Base-by-base conservation (phyloP, 768 basidiomycete species). In the Boletus speciosus region DNA sequence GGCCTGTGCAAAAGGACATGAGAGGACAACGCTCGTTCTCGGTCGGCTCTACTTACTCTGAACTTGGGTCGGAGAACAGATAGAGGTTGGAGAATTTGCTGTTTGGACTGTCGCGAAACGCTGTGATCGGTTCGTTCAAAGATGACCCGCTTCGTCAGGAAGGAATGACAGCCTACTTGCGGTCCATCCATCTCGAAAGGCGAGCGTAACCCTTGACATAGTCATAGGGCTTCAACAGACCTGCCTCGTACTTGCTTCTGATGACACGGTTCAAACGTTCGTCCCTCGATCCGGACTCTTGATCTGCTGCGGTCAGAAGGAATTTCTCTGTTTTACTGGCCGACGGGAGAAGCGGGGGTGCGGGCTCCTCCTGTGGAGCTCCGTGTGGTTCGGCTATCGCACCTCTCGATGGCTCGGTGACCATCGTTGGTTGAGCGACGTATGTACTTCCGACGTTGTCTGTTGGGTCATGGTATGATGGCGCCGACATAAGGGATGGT, bases 201-300 rank as follows among this genome's bases (percentile, higher is more conserved):
- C 95, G 77, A 14, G 92, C 88, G 63, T 98, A 98, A 0, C 96
- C 96, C 65, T 94, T 94, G 47, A 94, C 93, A 61, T 98, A 97
- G 71, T 98, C 95, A 64, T 96, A 97, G 4, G 96, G 96, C 65
- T 92, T 94, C 59, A 98, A 73, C 40, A 98, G 70, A 0, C 95
- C 96, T 3, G 96, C 96, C 66, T 98, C 95, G 71, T 97, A 98
- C 72, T 98, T 98, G 64, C 90, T 93, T 60, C 89, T 82, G 61
- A 98, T 98, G 59, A 98, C 96, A 54, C 90, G 80, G 60, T 87
- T 90, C 47, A 98, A 73, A 1, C 95, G 84, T 61, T 96, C 91
- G 61, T 95, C 90, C 40, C 96, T 78, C 23, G 93, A 88, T 0
- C 95, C 95, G 1, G 88, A 82, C 50, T 89, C 90, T 64, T 97